Conservation (phyloP, 441 rosid genomes). For the Geranium incanum region DNA sequence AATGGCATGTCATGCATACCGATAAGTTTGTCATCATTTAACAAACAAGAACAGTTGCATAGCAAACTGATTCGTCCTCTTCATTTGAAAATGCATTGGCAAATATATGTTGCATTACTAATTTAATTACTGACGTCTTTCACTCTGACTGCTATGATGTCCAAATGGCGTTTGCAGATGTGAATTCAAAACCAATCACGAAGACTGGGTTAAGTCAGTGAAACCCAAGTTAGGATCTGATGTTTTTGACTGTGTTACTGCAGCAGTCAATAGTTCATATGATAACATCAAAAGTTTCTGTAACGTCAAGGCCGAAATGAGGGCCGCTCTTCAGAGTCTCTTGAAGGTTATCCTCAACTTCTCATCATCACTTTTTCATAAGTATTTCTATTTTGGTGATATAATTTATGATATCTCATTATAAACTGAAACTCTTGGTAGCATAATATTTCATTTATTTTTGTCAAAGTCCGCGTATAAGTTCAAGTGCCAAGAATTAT, state of each 20-base stretch:
- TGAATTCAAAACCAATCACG: slow-evolving; percentile 84
- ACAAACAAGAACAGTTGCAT: background rate
- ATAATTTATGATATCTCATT: background rate
- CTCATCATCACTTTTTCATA: slow-evolving; percentile 10
- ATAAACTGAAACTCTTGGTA: slow-evolving; percentile 5
- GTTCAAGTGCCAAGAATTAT: background rate
- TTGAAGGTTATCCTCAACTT: slow-evolving; percentile 47
- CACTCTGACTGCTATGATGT: slow-evolving; percentile 16
- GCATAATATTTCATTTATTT: background rate
- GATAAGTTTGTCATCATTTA: background rate
- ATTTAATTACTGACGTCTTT: slow-evolving; percentile 11
- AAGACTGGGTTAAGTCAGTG: slow-evolving; percentile 76
- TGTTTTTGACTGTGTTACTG: slow-evolving; percentile 44
- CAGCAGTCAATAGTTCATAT: slow-evolving; percentile 45
- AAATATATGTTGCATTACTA: background rate
- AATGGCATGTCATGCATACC: background rate
- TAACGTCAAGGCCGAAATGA: slow-evolving; percentile 74
- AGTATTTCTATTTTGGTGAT: slow-evolving; percentile 12
- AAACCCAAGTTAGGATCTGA: slow-evolving; percentile 64
- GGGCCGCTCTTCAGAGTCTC: slow-evolving; percentile 59
- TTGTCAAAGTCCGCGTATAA: background rate
- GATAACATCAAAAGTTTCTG: slow-evolving; percentile 53
- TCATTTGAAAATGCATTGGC: background rate
- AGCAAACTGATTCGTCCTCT: background rate
- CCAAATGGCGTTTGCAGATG: slow-evolving; percentile 41